Evolutionary conservation across 1,284 basidiomycete genomes (phyloP), one percentile per base, ranked within the genome.

Genomic region (Naganishia liquefaciens): DNA sequence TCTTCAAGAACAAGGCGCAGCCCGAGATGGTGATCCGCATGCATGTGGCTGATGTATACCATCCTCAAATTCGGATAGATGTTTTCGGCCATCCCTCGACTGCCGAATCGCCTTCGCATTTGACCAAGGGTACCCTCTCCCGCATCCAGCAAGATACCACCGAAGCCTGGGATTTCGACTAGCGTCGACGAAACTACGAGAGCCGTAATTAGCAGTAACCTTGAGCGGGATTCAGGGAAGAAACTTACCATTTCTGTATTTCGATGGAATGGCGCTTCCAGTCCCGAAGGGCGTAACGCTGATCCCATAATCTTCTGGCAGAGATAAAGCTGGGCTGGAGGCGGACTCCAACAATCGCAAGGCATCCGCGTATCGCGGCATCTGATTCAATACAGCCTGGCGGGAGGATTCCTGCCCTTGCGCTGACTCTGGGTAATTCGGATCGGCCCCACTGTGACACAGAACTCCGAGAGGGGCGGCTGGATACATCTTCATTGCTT

Each of bases 111-210:
- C 11, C 95, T 84, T 4, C 83, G 82, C 9, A 98, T 82, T 74
- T 98, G 93, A 1, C 93, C 93, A 81, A 88, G 89, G 0, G 94
- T 94, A 0, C 91, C 91, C 77, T 98, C 94, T 0, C 94, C 94
- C 1, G 84, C 85, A 71, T 98, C 95, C 3, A 98, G 83, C n/a
- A 98, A 79, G 28, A 97, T 79, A 64, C 84, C 85, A 0, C 89
- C 89, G 64, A 82, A 79, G 0, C 79, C 77, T 0, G 91, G 88
- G 46, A 91, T 85, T 57, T 84, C 82, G 21, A 95, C 77, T 5
- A 93, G 80, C 0, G 88, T 91, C 0, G 86, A 82, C 6, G 88
- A 89, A 0, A 94, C 93, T 91, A 67, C 33, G 60, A 23, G 13
- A 58, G n/a, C 5, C 19, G 28, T 30, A 39, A 37, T n/a, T 37